Conservation (phyloP, 495 filamentous ascomycete genomes). For the Neurospora intermedia region DNA sequence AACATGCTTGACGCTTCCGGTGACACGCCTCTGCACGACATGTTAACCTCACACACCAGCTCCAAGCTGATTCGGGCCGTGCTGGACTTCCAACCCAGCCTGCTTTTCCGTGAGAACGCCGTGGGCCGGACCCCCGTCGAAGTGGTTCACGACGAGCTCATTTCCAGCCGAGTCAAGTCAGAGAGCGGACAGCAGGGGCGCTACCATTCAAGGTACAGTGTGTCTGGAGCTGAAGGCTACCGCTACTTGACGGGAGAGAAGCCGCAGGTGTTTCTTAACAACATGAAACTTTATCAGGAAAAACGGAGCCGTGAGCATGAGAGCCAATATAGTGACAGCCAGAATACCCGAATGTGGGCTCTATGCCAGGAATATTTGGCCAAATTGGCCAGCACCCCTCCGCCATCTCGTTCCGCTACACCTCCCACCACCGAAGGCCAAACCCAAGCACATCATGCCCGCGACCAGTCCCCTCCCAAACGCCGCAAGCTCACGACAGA, state of each 20-base stretch:
- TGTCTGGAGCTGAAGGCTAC: background rate
- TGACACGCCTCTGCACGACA: constrained; percentile 52
- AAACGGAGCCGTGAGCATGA: background rate
- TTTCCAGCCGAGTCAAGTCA: constrained; percentile 13
- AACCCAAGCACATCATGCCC: background rate
- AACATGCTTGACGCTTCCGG: constrained; percentile 55
- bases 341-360: background rate
- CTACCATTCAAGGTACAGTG: background rate
- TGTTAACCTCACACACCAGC: constrained; percentile 19
- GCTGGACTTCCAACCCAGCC: constrained; percentile 42
- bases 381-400: background rate
- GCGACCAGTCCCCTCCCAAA: background rate
- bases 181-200: background rate
- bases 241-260: background rate
- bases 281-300: background rate
- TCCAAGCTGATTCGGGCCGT: constrained; percentile 36
- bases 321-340: background rate
- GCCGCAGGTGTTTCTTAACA: background rate
- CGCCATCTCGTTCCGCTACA: background rate
- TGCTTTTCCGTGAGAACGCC: constrained; percentile 58
- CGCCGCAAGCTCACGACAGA: background rate
- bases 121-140: constrained; percentile 60
- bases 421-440: background rate
- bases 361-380: background rate
- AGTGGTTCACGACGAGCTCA: constrained; percentile 45